Evolutionary conservation across 2,329 filamentous ascomycete genomes (phyloP).

Genomic region (Lecanosticta acicola): DNA sequence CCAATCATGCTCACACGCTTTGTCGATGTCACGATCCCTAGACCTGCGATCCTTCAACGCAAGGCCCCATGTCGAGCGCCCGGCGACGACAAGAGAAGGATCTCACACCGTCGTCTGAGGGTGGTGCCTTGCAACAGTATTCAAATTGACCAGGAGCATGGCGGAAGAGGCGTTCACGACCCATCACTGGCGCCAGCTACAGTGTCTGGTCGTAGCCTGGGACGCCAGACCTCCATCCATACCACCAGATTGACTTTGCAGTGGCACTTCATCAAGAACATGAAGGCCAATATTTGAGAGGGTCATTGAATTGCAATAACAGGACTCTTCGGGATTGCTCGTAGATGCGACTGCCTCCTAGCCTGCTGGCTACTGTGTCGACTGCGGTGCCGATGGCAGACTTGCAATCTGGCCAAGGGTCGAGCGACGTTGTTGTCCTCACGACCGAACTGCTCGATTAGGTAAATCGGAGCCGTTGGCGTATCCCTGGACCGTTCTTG

Average conservation of each 20-base stretch:
- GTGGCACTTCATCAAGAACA: background rate
- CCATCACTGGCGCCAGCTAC: background rate
- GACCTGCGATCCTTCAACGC: background rate
- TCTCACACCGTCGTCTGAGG: background rate
- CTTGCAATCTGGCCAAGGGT: background rate
- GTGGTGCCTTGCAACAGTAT: background rate
- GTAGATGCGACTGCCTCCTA: background rate
- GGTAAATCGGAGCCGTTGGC: background rate
- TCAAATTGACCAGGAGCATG: conserved; percentile 1
- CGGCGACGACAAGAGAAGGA: background rate
- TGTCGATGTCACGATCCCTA: background rate
- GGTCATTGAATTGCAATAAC: background rate
- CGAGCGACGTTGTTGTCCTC: background rate
- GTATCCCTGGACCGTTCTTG: conserved; percentile 2
- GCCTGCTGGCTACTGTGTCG: background rate
- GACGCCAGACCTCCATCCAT: too few relatives aligned
- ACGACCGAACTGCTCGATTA: background rate
- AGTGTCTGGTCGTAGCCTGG: background rate
- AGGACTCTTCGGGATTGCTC: background rate
- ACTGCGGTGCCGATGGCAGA: background rate
- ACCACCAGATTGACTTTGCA: background rate
- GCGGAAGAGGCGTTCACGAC: background rate
- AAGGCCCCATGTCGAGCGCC: conserved; percentile 1
- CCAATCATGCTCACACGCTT: background rate
- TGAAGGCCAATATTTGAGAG: background rate